phyloP scores from a whole-genome alignment of 768 basidiomycete species.

The Pulveroboletus frians region DNA sequence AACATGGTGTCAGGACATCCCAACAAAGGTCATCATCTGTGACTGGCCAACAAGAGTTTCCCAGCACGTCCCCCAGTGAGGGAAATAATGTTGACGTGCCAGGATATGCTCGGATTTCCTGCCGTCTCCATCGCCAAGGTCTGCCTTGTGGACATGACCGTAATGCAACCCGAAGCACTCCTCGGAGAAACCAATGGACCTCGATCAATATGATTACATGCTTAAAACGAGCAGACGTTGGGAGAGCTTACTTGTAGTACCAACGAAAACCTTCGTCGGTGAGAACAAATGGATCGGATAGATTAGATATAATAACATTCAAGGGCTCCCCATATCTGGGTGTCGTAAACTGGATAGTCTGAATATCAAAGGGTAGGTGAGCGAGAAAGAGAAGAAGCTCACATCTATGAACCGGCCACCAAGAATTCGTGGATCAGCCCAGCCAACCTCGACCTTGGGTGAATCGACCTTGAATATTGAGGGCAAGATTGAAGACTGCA shows the following conservation, averaged over 20 bases:
- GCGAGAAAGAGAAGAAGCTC: constrained; percentile 21
- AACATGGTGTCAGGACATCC: constrained; percentile 1
- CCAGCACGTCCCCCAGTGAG: constrained; percentile 83
- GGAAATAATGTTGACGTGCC: constrained; percentile 73
- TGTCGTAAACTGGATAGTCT: constrained; percentile 53
- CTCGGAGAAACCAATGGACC: constrained; percentile 75
- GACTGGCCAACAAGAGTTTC: constrained; percentile 64
- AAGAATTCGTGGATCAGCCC: constrained; percentile 63
- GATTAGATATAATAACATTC: constrained; percentile 76
- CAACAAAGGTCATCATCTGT: background rate
- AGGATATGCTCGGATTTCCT: constrained; percentile 64
- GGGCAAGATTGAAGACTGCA: constrained; percentile 8
- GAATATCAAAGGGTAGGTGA: background rate
- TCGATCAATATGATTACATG: constrained; percentile 21
- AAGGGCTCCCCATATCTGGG: constrained; percentile 70
- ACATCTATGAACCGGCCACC: constrained; percentile 80
- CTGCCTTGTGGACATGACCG: constrained; percentile 69
- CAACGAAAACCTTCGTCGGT: constrained; percentile 64
- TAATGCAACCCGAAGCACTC: constrained; percentile 80
- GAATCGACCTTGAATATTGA: background rate
- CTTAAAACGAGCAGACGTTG: background rate
- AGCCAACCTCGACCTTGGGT: constrained; percentile 35
- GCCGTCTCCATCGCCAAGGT: constrained; percentile 80
- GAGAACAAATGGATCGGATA: constrained; percentile 75
- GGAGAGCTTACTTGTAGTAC: constrained; percentile 54